Conservation (phyloP, 352 stramenopile genomes). For the Elongisporangium prolatum region DNA sequence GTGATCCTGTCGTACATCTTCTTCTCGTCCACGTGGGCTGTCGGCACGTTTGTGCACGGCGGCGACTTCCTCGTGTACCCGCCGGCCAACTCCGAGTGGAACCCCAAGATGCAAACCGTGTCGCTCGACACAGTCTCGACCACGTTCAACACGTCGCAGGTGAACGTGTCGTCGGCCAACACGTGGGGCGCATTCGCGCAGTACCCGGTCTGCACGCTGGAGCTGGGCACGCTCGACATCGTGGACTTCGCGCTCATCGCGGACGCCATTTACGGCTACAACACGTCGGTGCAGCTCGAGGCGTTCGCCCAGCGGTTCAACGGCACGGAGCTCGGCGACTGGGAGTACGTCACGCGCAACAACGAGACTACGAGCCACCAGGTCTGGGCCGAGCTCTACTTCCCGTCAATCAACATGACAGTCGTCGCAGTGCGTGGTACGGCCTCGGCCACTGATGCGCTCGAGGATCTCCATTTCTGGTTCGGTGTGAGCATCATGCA, state of each 20-base stretch:
- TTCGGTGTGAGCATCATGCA: slow-evolving; percentile 88
- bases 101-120: neutral
- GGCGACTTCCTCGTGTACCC: slow-evolving; percentile 79
- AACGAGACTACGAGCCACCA: slow-evolving; percentile 61
- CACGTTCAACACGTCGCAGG: slow-evolving; percentile 6
- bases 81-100: slow-evolving; percentile 17
- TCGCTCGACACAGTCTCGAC: neutral
- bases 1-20: slow-evolving; percentile 84
- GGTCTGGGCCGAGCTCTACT: slow-evolving; percentile 84
- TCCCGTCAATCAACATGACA: slow-evolving; percentile 80
- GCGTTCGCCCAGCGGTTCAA: slow-evolving; percentile 81
- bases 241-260: slow-evolving; percentile 85
- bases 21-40: slow-evolving; percentile 83
- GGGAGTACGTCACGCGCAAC: slow-evolving; percentile 70
- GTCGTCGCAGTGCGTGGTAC: slow-evolving; percentile 81
- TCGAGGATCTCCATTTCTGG: slow-evolving; percentile 86
- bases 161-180: slow-evolving; percentile 13
- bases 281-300: slow-evolving; percentile 65
- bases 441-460: slow-evolving; percentile 73
- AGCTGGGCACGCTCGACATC: slow-evolving; percentile 57
- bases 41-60: slow-evolving; percentile 83
- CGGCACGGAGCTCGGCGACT: slow-evolving; percentile 68
- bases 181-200: slow-evolving; percentile 55
- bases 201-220: slow-evolving; percentile 77
- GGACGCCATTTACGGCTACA: slow-evolving; percentile 76